phyloP scores from a whole-genome alignment of 179 eudicot species.

The Dionaea muscipula region DNA sequence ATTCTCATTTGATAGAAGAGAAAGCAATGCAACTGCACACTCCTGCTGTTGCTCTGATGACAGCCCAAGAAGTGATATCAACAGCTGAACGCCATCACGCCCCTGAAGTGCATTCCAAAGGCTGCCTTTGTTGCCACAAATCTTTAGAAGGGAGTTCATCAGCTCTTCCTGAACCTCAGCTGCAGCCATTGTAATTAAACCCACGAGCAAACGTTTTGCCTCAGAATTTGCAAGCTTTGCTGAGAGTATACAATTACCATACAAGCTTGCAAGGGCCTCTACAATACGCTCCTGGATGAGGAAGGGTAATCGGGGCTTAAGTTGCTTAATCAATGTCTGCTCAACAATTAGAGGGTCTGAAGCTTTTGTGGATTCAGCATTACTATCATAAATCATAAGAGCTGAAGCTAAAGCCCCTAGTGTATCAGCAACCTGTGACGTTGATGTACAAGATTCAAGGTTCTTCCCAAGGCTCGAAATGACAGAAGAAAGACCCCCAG shows the following conservation, averaged over 20 bases:
- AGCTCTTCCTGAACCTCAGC: conserved; percentile 89
- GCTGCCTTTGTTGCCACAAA: conserved; percentile 66
- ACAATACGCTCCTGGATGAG: conserved; percentile 87
- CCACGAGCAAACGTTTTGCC: conserved; percentile 80
- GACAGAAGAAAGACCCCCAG: conserved; percentile 94
- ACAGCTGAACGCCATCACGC: conserved; percentile 91
- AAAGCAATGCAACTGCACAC: conserved; percentile 88
- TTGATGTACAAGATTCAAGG: conserved; percentile 81
- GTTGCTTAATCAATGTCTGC: conserved; percentile 65
- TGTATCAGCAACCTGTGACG: conserved; percentile 89
- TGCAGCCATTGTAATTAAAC: conserved; percentile 92
- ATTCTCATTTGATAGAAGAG: conserved; percentile 76
- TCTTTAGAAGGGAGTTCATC: conserved; percentile 61
- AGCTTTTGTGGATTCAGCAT: conserved; percentile 61
- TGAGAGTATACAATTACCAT: conserved; percentile 62
- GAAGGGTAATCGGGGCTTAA: conserved; percentile 65
- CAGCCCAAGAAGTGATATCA: conserved; percentile 94
- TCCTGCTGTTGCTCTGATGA: conserved; percentile 99
- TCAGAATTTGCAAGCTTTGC: conserved; percentile 76
- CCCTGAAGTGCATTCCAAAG: conserved; percentile 95
- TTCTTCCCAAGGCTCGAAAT: conserved; percentile 93
- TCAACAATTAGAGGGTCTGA: conserved; percentile 70
- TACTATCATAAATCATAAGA: conserved; percentile 81
- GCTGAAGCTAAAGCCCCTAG: conserved; percentile 97
- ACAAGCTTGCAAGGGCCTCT: conserved; percentile 95